phyloP scores from a whole-genome alignment of 73 alveolate genomes.

The Halteria grandinella region DNA sequence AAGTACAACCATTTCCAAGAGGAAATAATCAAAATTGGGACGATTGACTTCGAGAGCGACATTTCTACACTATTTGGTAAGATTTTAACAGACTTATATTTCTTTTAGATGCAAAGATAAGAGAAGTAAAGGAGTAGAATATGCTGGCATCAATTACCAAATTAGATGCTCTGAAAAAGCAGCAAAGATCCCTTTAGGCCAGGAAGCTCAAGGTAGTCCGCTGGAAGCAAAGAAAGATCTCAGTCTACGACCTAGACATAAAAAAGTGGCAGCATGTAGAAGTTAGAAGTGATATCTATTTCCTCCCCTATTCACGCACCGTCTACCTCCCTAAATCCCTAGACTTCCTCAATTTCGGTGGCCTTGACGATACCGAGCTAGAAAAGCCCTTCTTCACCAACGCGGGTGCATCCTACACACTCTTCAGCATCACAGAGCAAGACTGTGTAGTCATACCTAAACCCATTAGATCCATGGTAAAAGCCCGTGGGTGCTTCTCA shows the following conservation, averaged over 20 bases:
- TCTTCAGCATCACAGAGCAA: constrained; percentile 56
- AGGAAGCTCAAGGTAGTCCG: constrained; percentile 49
- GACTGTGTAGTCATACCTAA: constrained; percentile 61
- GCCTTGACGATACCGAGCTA: constrained; percentile 66
- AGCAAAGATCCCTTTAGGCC: neutral
- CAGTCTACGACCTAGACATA: constrained; percentile 67
- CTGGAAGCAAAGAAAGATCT: constrained; percentile 68
- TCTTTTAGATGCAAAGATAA: constrained; percentile 19
- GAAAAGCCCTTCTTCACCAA: constrained; percentile 55
- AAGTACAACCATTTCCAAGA: neutral
- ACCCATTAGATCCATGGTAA: constrained; percentile 36
- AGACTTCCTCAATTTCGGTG: constrained; percentile 66
- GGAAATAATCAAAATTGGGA: constrained; percentile 4
- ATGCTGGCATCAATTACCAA: neutral
- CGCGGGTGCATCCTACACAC: constrained; percentile 28
- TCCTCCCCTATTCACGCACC: constrained; percentile 64
- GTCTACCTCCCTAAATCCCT: constrained; percentile 64
- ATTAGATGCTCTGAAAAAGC: neutral
- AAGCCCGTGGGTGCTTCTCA: constrained; percentile 70
- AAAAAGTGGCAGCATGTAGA: constrained; percentile 62
- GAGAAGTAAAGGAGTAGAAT: neutral
- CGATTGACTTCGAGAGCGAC: constrained; percentile 16
- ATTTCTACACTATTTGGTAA: constrained; percentile 31
- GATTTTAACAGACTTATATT: neutral
- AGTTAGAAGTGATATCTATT: constrained; percentile 34